Conservation (phyloP, 345 rosid species). For the Camelina neglecta region DNA sequence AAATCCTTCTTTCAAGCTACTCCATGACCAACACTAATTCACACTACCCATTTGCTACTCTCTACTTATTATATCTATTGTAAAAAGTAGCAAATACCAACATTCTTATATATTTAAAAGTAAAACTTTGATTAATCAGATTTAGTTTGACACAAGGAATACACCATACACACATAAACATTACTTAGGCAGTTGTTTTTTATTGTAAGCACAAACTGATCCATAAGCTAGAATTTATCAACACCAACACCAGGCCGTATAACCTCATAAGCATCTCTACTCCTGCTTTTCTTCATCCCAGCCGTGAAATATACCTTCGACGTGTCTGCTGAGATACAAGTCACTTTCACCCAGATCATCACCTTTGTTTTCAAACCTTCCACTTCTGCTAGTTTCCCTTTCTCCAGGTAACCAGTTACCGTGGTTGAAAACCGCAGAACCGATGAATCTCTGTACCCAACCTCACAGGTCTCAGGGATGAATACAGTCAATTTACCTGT, state of each 20-base stretch:
- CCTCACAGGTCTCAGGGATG: conserved; percentile 81
- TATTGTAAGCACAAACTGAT: conserved; percentile 9
- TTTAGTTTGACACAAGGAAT: not conserved
- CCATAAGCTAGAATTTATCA: conserved; percentile 67
- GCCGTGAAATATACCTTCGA: conserved; percentile 81
- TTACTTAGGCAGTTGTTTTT: not conserved
- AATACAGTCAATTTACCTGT: conserved; percentile 70
- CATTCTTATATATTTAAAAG: conserved; percentile 19
- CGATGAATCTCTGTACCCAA: conserved; percentile 88
- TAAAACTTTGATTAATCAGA: conserved; percentile 25
- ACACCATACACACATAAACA: conserved; percentile 28
- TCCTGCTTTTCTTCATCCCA: conserved; percentile 80
- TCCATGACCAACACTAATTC: conserved; percentile 9
- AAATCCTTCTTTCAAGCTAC: conserved; percentile 20
- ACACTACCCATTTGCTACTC: not conserved
- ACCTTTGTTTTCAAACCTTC: conserved; percentile 94
- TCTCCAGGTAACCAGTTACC: conserved; percentile 75
- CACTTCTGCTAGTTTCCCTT: conserved; percentile 80
- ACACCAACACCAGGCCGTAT: conserved; percentile 67
- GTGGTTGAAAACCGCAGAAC: conserved; percentile 72
- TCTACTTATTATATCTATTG: not conserved
- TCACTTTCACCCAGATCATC: conserved; percentile 89
- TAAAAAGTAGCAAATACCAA: conserved; percentile 10
- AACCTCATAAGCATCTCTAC: conserved; percentile 82
- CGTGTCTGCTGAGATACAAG: conserved; percentile 64